Evolutionary conservation across 352 stramenopile genomes (phyloP).

Genomic region (Globisporangium polare): DNA sequence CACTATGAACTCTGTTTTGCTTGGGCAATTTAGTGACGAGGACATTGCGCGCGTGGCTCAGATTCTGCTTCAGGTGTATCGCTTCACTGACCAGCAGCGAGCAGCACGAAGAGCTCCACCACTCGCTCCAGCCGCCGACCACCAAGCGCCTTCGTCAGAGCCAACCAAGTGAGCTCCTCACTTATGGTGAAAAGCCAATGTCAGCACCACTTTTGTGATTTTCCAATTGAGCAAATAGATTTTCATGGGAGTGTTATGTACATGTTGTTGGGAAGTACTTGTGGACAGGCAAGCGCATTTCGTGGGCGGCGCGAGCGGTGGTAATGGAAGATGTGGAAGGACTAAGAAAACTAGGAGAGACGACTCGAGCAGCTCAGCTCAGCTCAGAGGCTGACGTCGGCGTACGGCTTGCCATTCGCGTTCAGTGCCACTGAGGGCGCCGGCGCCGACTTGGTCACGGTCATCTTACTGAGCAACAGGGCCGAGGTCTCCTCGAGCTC

Average conservation of each 20-base stretch:
- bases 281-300: neutral
- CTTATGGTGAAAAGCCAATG: neutral
- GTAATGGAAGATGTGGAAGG: neutral
- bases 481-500: slow-evolving; percentile 14
- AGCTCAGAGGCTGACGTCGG: slow-evolving; percentile 49
- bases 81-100: neutral
- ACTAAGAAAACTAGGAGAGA: slow-evolving; percentile 4
- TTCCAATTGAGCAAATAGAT: neutral
- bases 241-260: neutral
- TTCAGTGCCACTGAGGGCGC: slow-evolving; percentile 18
- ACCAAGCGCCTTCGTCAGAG: neutral
- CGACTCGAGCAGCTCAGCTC: too few relatives aligned
- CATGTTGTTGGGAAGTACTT: neutral
- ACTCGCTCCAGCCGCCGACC: neutral
- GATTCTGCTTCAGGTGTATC: slow-evolving; percentile 22
- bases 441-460: slow-evolving; percentile 13
- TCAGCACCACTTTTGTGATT: neutral
- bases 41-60: slow-evolving; percentile 30
- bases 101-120: neutral
- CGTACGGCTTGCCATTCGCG: slow-evolving; percentile 29
- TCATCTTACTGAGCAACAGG: slow-evolving; percentile 23
- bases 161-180: neutral
- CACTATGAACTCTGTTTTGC: neutral
- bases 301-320: neutral
- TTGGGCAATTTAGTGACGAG: slow-evolving; percentile 31